phyloP scores from a whole-genome alignment of 225 moss, liverwort and hornwort species.

The Polytrichum commune region DNA sequence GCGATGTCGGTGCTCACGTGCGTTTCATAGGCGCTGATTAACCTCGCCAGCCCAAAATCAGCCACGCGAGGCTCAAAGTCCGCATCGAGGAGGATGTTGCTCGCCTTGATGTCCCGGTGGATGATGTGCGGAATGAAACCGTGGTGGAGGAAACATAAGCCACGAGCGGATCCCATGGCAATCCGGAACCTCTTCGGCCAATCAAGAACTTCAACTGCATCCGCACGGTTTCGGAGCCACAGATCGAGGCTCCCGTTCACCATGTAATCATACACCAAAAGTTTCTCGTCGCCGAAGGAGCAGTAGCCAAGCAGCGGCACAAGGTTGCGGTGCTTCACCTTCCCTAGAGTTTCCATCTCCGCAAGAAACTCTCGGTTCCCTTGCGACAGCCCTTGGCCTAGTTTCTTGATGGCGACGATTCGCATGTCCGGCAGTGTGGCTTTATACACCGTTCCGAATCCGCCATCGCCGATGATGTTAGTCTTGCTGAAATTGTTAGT shows the following conservation, averaged over 20 bases:
- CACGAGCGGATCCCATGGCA: constrained; percentile 26
- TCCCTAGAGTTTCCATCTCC: constrained; percentile 34
- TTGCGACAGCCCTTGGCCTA: constrained; percentile 24
- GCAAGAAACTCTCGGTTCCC: constrained; percentile 35
- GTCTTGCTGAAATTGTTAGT: constrained; percentile 25
- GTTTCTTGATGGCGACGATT: constrained; percentile 28
- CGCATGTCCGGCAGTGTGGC: constrained; percentile 20
- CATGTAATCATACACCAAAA: constrained; percentile 32
- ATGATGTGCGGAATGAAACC: constrained; percentile 37
- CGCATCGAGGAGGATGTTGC: constrained; percentile 31
- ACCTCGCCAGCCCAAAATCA: constrained; percentile 27
- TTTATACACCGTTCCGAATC: constrained; percentile 34
- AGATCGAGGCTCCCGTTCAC: constrained; percentile 28
- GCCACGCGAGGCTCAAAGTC: constrained; percentile 26
- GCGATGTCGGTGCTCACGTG: constrained; percentile 31
- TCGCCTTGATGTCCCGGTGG: constrained; percentile 31
- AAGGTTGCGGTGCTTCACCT: constrained; percentile 30
- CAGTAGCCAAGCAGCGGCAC: constrained; percentile 32
- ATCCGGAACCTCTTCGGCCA: constrained; percentile 32
- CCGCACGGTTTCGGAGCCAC: constrained; percentile 31
- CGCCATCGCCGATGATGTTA: constrained; percentile 31
- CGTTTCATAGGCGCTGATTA: constrained; percentile 32
- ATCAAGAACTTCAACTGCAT: constrained; percentile 24
- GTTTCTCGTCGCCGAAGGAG: constrained; percentile 32
- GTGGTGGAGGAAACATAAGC: constrained; percentile 27